Evolutionary conservation across 139 green algal species (phyloP).

Genomic region (Raphidocelis subcapitata): DNA sequence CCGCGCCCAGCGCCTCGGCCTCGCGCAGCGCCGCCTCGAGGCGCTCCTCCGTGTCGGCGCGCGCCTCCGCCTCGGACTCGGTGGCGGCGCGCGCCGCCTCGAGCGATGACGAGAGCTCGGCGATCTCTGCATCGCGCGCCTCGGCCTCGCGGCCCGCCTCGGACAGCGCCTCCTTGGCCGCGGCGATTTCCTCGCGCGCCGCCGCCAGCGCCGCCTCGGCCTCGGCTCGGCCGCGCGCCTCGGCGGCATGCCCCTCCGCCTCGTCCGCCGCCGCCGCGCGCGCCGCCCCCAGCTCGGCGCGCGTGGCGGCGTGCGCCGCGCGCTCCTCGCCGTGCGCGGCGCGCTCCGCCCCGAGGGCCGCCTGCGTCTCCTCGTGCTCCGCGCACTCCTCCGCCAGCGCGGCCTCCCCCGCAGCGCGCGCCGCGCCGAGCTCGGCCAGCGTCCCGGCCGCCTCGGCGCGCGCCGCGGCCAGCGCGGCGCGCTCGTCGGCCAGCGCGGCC

Average conservation of each 20-base stretch:
- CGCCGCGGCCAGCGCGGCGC: background rate
- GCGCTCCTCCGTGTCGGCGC: background rate
- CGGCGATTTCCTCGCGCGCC: background rate
- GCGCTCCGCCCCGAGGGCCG: background rate
- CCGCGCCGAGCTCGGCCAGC: background rate
- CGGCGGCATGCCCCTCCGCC: background rate
- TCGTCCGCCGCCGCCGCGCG: background rate
- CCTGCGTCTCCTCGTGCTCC: background rate
- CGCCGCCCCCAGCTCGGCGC: background rate
- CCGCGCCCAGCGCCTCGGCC: background rate
- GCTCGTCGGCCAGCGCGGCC: background rate
- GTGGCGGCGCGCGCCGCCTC: too few relatives aligned
- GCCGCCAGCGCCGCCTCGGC: background rate
- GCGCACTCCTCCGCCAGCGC: background rate
- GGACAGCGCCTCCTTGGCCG: background rate
- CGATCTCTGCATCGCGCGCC: too few relatives aligned
- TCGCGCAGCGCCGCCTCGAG: background rate
- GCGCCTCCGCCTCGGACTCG: background rate
- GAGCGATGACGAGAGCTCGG: too few relatives aligned
- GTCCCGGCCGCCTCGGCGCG: background rate
- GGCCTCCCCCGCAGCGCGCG: background rate
- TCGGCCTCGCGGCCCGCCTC: background rate
- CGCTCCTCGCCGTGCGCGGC: background rate
- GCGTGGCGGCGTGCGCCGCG: conserved; percentile 6
- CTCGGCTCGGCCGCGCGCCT: background rate